These are phyloP conservation scores for Volvox carteri DNA, from an alignment of 163 green algal genomes.

Conservation along the genomic window DNA sequence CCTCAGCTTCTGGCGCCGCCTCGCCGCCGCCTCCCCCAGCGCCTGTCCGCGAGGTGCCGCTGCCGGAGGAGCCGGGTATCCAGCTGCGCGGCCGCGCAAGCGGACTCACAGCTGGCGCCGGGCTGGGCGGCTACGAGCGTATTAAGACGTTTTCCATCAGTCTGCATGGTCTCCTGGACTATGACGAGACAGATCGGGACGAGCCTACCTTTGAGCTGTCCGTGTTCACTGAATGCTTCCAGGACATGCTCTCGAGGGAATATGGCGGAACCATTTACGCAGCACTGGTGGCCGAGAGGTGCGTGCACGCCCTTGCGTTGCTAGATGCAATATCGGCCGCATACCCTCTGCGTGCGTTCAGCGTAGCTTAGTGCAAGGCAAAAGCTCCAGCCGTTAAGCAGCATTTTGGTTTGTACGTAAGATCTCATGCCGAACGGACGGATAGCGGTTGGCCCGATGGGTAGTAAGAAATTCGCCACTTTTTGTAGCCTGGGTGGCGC, in stretches of 20 bases:
- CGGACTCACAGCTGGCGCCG: no score
- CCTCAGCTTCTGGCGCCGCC: background rate
- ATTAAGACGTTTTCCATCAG: constrained; percentile 70
- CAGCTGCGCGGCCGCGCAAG: constrained; percentile 36
- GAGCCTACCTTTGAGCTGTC: constrained; percentile 85
- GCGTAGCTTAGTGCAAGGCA: no score
- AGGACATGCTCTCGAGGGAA: constrained; percentile 80
- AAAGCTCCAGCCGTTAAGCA: no score
- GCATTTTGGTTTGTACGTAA: no score
- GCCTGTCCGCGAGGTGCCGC: constrained; percentile 21
- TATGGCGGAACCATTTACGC: constrained; percentile 67
- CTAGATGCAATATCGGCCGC: no score
- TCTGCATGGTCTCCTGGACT: constrained; percentile 88
- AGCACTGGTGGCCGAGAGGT: constrained; percentile 68
- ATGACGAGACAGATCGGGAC: constrained; percentile 83
- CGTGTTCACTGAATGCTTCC: constrained; percentile 83
- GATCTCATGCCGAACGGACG: no score
- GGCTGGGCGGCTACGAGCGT: background rate
- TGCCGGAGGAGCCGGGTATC: constrained; percentile 45
- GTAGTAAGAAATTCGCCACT: no score
- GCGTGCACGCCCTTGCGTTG: background rate
- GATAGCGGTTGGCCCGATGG: no score
- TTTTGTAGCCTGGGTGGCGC: no score
- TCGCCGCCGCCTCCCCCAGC: background rate
- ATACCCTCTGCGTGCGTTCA: no score